Evolutionary conservation across 2,329 filamentous ascomycete species (phyloP).

Genomic region (Aspergillus arachidicola): DNA sequence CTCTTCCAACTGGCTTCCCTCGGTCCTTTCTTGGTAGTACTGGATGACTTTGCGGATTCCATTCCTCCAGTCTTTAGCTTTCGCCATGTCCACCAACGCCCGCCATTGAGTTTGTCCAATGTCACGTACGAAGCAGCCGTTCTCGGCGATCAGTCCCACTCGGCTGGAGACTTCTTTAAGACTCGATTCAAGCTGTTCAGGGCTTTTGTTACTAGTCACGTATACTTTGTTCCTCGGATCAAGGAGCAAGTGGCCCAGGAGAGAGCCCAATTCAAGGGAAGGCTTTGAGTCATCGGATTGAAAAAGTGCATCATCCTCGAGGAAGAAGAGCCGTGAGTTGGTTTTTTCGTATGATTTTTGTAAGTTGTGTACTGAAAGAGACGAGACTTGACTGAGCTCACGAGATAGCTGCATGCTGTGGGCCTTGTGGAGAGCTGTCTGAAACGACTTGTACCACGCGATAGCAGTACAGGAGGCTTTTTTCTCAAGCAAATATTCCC

Average conservation of each 20-base stretch:
- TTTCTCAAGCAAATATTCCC: conserved; percentile 70
- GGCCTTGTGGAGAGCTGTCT: conserved; percentile 68
- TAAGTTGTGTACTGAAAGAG: conserved; percentile 69
- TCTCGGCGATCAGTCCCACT: conserved; percentile 87
- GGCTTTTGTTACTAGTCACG: conserved; percentile 82
- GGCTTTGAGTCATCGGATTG: conserved; percentile 70
- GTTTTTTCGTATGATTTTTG: conserved; percentile 66
- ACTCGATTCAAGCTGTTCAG: conserved; percentile 83
- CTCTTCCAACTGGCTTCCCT: conserved; percentile 82
- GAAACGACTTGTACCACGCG: conserved; percentile 76
- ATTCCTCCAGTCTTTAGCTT: conserved; percentile 75
- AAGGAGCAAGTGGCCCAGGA: conserved; percentile 73
- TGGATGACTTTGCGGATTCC: conserved; percentile 79
- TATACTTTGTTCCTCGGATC: conserved; percentile 84
- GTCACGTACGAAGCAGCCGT: conserved; percentile 82
- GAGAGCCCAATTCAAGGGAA: conserved; percentile 74
- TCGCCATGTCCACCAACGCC: conserved; percentile 70
- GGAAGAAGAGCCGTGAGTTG: conserved; percentile 73
- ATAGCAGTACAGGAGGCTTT: conserved; percentile 79
- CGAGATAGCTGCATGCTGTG: conserved; percentile 79
- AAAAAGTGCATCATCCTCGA: conserved; percentile 86
- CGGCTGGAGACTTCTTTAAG: conserved; percentile 66
- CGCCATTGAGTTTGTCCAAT: conserved; percentile 69
- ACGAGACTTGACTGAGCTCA: conserved; percentile 78
- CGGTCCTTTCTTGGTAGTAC: conserved; percentile 87